phyloP scores from a whole-genome alignment of 371 early-diverging fungal genomes.

The Apophysomyces variabilis region DNA sequence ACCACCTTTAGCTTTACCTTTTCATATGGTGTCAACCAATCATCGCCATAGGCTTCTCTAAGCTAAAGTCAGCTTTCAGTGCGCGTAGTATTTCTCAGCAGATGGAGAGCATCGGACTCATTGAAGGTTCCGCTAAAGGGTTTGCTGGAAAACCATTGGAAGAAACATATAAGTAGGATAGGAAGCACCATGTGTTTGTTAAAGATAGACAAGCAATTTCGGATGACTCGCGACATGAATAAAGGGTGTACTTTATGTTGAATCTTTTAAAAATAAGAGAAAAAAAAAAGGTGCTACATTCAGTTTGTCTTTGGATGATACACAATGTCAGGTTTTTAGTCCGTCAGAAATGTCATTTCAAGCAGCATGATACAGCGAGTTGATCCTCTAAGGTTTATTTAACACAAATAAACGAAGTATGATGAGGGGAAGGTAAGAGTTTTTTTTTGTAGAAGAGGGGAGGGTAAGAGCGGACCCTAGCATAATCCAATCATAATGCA shows the following conservation, averaged over 20 bases:
- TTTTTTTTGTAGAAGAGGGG: too few relatives aligned
- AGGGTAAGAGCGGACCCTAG: too few relatives aligned
- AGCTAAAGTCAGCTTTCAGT: too few relatives aligned
- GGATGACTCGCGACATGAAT: constrained; percentile 1
- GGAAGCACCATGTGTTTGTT: neutral
- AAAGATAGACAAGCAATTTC: constrained; percentile 7
- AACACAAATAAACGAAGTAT: too few relatives aligned
- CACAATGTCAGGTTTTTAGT: neutral
- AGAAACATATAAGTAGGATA: neutral
- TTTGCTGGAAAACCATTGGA: neutral
- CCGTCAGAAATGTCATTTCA: neutral
- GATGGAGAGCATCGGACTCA: neutral
- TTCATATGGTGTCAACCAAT: too few relatives aligned
- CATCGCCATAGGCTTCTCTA: too few relatives aligned
- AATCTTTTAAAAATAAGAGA: neutral
- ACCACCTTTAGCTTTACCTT: too few relatives aligned
- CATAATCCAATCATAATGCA: too few relatives aligned
- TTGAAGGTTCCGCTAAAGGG: neutral
- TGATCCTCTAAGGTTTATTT: neutral
- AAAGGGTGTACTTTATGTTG: neutral
- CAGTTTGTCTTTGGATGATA: neutral
- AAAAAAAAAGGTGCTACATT: neutral
- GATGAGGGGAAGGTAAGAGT: too few relatives aligned
- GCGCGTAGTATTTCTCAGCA: neutral
- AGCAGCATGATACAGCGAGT: neutral